Percentiles rank a stretch among this genome's conserved stretches.
Conservation (phyloP, 441 rosid species). For the Bocquillonia castaneifolia region DNA sequence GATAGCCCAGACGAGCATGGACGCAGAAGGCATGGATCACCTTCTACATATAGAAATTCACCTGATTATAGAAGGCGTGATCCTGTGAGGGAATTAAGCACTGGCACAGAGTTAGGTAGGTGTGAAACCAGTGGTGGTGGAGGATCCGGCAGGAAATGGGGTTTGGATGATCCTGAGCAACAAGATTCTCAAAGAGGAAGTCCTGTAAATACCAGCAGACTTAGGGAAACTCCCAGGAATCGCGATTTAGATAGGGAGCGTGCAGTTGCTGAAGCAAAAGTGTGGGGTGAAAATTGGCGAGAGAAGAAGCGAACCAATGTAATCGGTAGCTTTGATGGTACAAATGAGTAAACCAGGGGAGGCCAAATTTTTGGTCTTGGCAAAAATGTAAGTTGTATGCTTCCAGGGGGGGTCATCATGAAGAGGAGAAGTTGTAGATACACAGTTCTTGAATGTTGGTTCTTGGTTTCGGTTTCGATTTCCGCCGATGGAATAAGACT, state of each 20-base stretch:
- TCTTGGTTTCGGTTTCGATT: conserved; percentile 28
- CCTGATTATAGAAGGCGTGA: conserved; percentile 80
- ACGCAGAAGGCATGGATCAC: conserved; percentile 55
- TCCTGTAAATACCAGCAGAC: conserved; percentile 58
- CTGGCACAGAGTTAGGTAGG: conserved; percentile 51
- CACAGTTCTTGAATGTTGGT: conserved; percentile 21
- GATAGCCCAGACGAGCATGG: conserved; percentile 65
- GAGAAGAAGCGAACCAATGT: conserved; percentile 72
- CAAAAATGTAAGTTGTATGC: conserved; percentile 6
- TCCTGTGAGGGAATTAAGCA: conserved; percentile 47
- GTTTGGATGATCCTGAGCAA: conserved; percentile 53
- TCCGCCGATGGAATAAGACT: conserved; percentile 31
- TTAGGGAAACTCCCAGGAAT: conserved; percentile 71
- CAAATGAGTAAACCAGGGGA: conserved; percentile 41
- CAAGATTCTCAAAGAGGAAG: conserved; percentile 66
- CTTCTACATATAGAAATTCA: conserved; percentile 67
- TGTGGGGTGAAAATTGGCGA: conserved; percentile 99
- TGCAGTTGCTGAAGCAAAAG: conserved; percentile 95
- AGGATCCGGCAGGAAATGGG: conserved; percentile 85
- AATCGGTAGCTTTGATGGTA: conserved; percentile 67
- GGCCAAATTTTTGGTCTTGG: conserved; percentile 2
- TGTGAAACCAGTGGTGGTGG: conserved; percentile 68
- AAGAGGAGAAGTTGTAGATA: conserved; percentile 24
- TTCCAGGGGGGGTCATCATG: conserved; percentile 12
- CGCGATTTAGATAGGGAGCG: conserved; percentile 89